phyloP scores from a whole-genome alignment of 495 filamentous ascomycete species.

The Hyaloscypha hepaticicola region DNA sequence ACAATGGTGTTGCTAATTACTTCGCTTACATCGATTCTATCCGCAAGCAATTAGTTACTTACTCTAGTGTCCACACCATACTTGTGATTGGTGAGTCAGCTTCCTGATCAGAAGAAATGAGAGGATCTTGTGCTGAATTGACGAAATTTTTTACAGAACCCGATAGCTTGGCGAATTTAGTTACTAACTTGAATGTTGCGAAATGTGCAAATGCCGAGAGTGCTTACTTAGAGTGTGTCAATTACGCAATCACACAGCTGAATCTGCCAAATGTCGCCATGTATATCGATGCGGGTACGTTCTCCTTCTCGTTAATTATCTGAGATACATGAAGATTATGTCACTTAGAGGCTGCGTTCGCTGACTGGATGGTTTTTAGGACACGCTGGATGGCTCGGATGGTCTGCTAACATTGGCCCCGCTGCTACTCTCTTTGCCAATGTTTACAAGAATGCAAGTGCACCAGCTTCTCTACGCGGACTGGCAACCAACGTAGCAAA shows the following conservation, averaged over 20 bases:
- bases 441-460: slow-evolving; percentile 64
- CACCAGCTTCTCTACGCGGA: slow-evolving; percentile 66
- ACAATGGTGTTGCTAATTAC: slow-evolving; percentile 63
- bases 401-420: slow-evolving; percentile 72
- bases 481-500: slow-evolving; percentile 78
- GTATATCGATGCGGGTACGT: slow-evolving; percentile 67
- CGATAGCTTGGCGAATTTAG: slow-evolving; percentile 76
- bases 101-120: neutral
- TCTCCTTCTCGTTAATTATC: neutral
- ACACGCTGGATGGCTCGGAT: slow-evolving; percentile 81
- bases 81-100: slow-evolving; percentile 24
- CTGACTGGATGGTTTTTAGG: slow-evolving; percentile 35
- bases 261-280: slow-evolving; percentile 77
- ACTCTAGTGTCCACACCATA: slow-evolving; percentile 29
- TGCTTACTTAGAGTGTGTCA: slow-evolving; percentile 66
- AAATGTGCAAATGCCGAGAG: slow-evolving; percentile 64
- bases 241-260: slow-evolving; percentile 69
- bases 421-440: slow-evolving; percentile 67
- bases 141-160: slow-evolving; percentile 46
- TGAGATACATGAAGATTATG: neutral
- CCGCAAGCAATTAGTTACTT: slow-evolving; percentile 13
- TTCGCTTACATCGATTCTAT: slow-evolving; percentile 45
- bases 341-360: no score
- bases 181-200: slow-evolving; percentile 67
- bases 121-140: neutral